Evolutionary conservation across 2,329 filamentous ascomycete species (phyloP).

Genomic region (Aciculosporium take): DNA sequence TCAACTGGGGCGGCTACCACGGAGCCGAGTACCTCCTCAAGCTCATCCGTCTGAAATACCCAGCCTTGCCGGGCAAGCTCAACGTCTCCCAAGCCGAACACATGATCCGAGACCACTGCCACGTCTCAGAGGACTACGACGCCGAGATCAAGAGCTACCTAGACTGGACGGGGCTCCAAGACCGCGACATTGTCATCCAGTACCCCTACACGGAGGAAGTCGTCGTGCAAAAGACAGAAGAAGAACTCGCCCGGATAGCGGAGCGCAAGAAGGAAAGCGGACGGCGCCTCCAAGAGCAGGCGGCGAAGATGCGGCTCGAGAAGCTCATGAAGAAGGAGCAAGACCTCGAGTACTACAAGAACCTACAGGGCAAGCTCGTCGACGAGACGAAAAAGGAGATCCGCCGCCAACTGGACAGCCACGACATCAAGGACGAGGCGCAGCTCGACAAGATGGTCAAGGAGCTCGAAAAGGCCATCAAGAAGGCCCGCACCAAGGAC

Average conservation of each 20-base stretch:
- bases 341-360: constrained; percentile 85
- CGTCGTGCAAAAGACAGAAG: constrained; percentile 79
- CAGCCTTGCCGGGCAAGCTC: constrained; percentile 72
- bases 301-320: constrained; percentile 91
- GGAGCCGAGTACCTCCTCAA: constrained; percentile 83
- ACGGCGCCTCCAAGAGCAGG: constrained; percentile 81
- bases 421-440: constrained; percentile 83
- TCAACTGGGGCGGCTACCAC: constrained; percentile 93
- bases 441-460: constrained; percentile 73
- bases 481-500: constrained; percentile 83
- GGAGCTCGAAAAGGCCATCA: constrained; percentile 81
- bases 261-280: constrained; percentile 94
- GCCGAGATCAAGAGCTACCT: constrained; percentile 61
- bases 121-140: constrained; percentile 74
- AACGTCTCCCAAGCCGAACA: constrained; percentile 77
- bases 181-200: constrained; percentile 77
- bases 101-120: constrained; percentile 78
- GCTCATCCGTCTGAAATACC: constrained; percentile 82
- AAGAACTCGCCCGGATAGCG: constrained; percentile 78
- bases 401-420: constrained; percentile 69
- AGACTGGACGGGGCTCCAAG: constrained; percentile 85
- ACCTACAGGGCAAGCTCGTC: constrained; percentile 57
- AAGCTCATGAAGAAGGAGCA: constrained; percentile 93
- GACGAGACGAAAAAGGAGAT: constrained; percentile 84
- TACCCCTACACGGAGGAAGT: constrained; percentile 90